Evolutionary conservation across 1,139 yeast species (phyloP).

Genomic region (Magnusiomyces fungicola): DNA sequence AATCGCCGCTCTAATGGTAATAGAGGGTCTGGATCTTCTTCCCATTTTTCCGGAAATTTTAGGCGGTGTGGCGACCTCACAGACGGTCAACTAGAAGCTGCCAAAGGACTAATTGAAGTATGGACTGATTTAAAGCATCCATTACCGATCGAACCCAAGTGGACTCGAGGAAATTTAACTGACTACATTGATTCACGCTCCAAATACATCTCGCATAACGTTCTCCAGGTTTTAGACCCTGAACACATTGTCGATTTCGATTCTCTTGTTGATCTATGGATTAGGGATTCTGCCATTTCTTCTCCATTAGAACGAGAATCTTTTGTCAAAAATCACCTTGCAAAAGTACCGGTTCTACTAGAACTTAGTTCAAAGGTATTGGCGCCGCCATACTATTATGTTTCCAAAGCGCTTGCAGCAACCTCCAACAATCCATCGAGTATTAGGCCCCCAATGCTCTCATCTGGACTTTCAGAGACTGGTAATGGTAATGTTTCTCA

Average conservation of each 20-base stretch:
- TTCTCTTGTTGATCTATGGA: constrained; percentile 17
- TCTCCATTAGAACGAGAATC: constrained; percentile 14
- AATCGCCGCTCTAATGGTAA: not conserved
- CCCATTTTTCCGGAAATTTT: constrained; percentile 10
- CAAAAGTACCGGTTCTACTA: constrained; percentile 14
- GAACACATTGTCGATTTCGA: constrained; percentile 18
- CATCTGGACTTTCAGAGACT: not conserved
- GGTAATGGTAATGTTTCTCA: not conserved
- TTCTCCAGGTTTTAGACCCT: constrained; percentile 20
- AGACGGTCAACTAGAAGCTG: constrained; percentile 17
- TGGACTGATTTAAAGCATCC: constrained; percentile 21
- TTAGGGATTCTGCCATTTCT: constrained; percentile 17
- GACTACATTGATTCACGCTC: constrained; percentile 23
- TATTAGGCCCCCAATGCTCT: not conserved
- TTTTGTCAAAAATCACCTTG: constrained; percentile 16
- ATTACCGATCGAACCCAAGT: constrained; percentile 24
- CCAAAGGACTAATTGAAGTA: constrained; percentile 19
- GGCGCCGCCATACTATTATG: constrained; percentile 19
- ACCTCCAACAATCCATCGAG: constrained; percentile 3
- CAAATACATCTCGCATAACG: constrained; percentile 18
- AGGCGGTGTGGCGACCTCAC: constrained; percentile 21
- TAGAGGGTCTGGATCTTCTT: not conserved
- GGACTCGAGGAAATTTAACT: constrained; percentile 23
- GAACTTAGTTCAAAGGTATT: constrained; percentile 19
- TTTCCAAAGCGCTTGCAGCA: constrained; percentile 14